Percentiles rank a stretch among this genome's conserved stretches.
These are phyloP conservation scores for Yarrowia sp. DNA, from an alignment of 805 yeast genomes.

Conservation along the genomic window DNA sequence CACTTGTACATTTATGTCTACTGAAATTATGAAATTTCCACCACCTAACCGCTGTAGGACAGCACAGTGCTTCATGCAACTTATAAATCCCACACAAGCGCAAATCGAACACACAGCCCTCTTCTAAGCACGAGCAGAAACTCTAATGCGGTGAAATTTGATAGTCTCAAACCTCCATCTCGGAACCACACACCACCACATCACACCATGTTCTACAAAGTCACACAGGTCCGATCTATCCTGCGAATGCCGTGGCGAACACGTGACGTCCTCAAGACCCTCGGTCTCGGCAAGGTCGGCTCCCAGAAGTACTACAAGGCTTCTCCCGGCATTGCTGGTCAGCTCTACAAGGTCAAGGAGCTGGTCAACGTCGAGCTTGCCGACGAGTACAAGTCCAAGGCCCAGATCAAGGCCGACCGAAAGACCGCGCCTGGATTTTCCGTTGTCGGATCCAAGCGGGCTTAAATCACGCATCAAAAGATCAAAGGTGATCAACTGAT, in stretches of 20 bases:
- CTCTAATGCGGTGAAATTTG: constrained; percentile 4
- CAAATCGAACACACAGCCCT: neutral
- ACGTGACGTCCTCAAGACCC: constrained; percentile 60
- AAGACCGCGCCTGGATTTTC: constrained; percentile 20
- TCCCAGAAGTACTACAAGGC: constrained; percentile 70
- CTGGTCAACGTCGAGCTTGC: constrained; percentile 77
- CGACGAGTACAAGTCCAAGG: constrained; percentile 39
- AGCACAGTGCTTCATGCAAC: too few relatives aligned
- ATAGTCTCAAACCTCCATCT: neutral
- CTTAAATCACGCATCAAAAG: neutral
- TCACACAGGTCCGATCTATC: constrained; percentile 75
- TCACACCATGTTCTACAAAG: constrained; percentile 51
- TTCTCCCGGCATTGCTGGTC: constrained; percentile 80
- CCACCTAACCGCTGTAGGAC: too few relatives aligned
- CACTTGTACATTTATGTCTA: too few relatives aligned
- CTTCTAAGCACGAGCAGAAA: neutral
- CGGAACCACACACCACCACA: neutral
- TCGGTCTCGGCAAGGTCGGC: constrained; percentile 76
- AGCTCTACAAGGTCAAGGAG: constrained; percentile 78
- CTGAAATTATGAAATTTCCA: too few relatives aligned
- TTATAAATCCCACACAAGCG: neutral
- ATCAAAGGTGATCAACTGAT: too few relatives aligned
- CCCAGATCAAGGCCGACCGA: constrained; percentile 19
- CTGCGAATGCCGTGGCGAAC: constrained; percentile 77
- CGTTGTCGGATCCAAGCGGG: constrained; percentile 24